These are phyloP conservation scores for Chiua virens DNA, from an alignment of 768 basidiomycete species.

Conservation along the genomic window DNA sequence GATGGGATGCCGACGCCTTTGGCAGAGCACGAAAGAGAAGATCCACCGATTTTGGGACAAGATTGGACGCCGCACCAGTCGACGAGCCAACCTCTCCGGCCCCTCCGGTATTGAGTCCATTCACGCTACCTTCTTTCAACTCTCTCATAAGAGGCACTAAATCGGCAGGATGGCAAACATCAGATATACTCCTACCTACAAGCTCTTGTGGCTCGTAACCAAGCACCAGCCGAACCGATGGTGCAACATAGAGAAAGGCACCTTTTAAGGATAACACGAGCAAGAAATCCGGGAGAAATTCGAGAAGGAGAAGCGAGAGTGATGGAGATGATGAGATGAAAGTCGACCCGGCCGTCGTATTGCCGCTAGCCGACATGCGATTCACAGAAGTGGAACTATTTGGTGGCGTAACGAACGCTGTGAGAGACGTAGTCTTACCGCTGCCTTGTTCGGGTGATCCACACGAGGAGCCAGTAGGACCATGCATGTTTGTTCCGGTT, in stretches of 20 bases:
- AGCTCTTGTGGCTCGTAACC: conserved; percentile 88
- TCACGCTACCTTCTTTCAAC: conserved; percentile 63
- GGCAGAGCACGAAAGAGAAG: conserved; percentile 82
- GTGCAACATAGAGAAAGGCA: conserved; percentile 88
- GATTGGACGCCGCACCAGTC: conserved; percentile 3
- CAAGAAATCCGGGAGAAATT: conserved; percentile 73
- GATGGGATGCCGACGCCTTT: conserved; percentile 36
- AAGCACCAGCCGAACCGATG: conserved; percentile 71
- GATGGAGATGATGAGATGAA: conserved; percentile 45
- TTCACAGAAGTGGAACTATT: conserved; percentile 15
- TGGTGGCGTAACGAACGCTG: conserved; percentile 17
- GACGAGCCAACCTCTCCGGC: conserved; percentile 17
- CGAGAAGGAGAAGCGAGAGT: conserved; percentile 50
- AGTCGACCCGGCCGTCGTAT: conserved; percentile 32
- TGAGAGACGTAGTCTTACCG: conserved; percentile 17
- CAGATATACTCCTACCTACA: conserved; percentile 71
- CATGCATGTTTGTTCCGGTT: conserved; percentile 36
- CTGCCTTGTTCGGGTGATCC: conserved; percentile 10
- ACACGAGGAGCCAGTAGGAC: conserved; percentile 20
- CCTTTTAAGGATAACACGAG: conserved; percentile 93
- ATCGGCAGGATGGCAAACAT: conserved; percentile 88
- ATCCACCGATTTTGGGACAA: conserved; percentile 62
- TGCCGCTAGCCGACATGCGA: conserved; percentile 7
- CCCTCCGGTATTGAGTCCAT: conserved; percentile 15
- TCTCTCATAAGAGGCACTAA: conserved; percentile 89